Percentiles rank a stretch among this genome's conserved stretches.
Evolutionary conservation across 805 yeast genomes (phyloP).

Genomic region (Candida berthetii): DNA sequence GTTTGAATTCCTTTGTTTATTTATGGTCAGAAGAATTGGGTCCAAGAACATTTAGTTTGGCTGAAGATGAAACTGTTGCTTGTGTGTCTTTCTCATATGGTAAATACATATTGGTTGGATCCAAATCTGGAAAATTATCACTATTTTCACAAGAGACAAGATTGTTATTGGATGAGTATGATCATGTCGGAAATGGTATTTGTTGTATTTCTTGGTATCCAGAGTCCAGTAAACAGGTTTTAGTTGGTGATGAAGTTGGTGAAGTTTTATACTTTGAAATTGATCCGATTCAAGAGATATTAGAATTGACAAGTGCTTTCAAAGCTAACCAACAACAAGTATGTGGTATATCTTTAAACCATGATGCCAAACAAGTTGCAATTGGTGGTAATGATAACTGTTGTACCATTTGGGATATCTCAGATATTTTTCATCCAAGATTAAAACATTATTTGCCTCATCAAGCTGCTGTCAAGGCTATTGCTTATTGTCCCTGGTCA

Average conservation of each 20-base stretch:
- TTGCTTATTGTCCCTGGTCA: slow-evolving; percentile 91
- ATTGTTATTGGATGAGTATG: slow-evolving; percentile 10
- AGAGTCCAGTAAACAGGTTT: slow-evolving; percentile 28
- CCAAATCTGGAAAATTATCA: slow-evolving; percentile 47
- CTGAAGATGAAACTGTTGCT: slow-evolving; percentile 38
- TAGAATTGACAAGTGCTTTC: slow-evolving; percentile 23
- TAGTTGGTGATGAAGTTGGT: slow-evolving; percentile 66
- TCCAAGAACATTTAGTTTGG: slow-evolving; percentile 35
- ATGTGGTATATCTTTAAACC: slow-evolving; percentile 60
- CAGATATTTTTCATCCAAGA: slow-evolving; percentile 31
- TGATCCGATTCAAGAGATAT: slow-evolving; percentile 7
- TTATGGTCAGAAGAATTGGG: slow-evolving; percentile 55
- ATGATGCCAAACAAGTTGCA: slow-evolving; percentile 51
- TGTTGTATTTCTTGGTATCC: slow-evolving; percentile 61
- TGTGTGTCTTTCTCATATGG: slow-evolving; percentile 50
- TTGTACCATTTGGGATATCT: slow-evolving; percentile 72
- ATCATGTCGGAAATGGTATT: slow-evolving; percentile 33
- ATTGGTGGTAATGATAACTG: slow-evolving; percentile 83
- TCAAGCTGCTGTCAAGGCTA: slow-evolving; percentile 83
- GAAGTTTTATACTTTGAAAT: slow-evolving; percentile 39
- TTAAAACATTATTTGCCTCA: slow-evolving; percentile 52
- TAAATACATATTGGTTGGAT: slow-evolving; percentile 46
- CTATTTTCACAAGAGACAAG: slow-evolving; percentile 31
- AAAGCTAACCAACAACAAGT: slow-evolving; percentile 52
- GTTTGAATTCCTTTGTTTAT: slow-evolving; percentile 51